These are phyloP conservation scores for Cystobasidium tubakii DNA, from an alignment of 768 basidiomycete genomes.

Conservation along the genomic window DNA sequence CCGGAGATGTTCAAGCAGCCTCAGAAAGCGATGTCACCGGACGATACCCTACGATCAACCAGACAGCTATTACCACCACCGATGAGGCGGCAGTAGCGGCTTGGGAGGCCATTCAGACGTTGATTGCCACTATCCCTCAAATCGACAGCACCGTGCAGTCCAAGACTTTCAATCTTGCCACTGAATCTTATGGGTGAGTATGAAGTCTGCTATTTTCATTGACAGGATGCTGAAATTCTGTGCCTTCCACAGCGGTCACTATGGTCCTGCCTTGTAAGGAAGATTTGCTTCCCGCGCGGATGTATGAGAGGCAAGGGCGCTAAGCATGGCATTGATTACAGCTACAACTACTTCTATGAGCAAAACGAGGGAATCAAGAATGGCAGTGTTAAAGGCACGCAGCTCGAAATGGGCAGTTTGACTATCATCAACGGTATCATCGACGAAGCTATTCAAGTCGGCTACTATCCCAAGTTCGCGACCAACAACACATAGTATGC, in stretches of 20 bases:
- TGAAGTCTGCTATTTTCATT: no score
- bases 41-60: slow-evolving; percentile 12
- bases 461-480: slow-evolving; percentile 29
- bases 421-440: slow-evolving; percentile 33
- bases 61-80: slow-evolving; percentile 1
- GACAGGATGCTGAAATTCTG: not conserved
- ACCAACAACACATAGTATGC: slow-evolving; percentile 9
- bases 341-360: slow-evolving; percentile 24
- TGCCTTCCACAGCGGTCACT: slow-evolving; percentile 16
- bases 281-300: not conserved
- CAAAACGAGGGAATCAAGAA: slow-evolving; percentile 22
- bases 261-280: slow-evolving; percentile 13
- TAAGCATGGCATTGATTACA: not conserved
- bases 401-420: slow-evolving; percentile 26
- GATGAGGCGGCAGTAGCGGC: slow-evolving; percentile 26
- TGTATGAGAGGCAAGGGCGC: not conserved
- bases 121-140: slow-evolving; percentile 16
- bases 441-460: slow-evolving; percentile 28
- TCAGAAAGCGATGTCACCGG: slow-evolving; percentile 9
- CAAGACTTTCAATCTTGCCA: slow-evolving; percentile 30
- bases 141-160: slow-evolving; percentile 24
- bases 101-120: slow-evolving; percentile 30
- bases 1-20: not conserved
- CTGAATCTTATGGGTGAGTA: slow-evolving; percentile 2
- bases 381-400: slow-evolving; percentile 1